Conservation (phyloP, 345 rosid species). For the Atalantia buxifolia region DNA sequence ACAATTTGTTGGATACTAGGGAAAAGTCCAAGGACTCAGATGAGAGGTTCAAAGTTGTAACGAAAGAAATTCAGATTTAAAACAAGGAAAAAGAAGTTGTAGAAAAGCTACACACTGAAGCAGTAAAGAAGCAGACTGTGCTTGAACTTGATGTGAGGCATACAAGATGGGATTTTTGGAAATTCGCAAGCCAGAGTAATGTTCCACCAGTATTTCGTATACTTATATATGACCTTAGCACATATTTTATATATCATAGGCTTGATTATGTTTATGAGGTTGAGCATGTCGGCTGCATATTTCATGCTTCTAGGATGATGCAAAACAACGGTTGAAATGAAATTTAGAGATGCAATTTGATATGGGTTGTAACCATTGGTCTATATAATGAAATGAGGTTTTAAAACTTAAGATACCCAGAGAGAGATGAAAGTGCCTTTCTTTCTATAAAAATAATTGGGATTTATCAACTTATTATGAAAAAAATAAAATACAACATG, state of each 20-base stretch:
- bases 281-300: conserved; percentile 15
- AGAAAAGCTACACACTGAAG: conserved; percentile 66
- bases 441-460: no score
- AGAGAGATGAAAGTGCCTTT: no score
- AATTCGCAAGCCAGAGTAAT: conserved; percentile 71
- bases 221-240: not conserved
- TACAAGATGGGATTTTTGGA: conserved; percentile 66
- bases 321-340: conserved; percentile 36
- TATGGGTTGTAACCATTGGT: no score
- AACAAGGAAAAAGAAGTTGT: conserved; percentile 69
- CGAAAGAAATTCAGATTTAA: conserved; percentile 69
- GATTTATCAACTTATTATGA: no score
- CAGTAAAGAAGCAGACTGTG: conserved; percentile 73
- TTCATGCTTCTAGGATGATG: conserved; percentile 65
- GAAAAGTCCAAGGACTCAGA: conserved; percentile 78
- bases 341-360: no score
- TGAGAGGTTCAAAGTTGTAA: conserved; percentile 54
- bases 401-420: no score
- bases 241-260: not conserved
- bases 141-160: conserved; percentile 89
- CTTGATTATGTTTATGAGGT: not conserved
- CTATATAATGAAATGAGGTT: no score
- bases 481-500: no score
- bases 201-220: not conserved
- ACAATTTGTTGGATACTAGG: conserved; percentile 65